Evolutionary conservation across 192 early-diverging fungal genomes (phyloP), one percentile per base, ranked within the genome.

Genomic region (Pilobolus umbonatus): DNA sequence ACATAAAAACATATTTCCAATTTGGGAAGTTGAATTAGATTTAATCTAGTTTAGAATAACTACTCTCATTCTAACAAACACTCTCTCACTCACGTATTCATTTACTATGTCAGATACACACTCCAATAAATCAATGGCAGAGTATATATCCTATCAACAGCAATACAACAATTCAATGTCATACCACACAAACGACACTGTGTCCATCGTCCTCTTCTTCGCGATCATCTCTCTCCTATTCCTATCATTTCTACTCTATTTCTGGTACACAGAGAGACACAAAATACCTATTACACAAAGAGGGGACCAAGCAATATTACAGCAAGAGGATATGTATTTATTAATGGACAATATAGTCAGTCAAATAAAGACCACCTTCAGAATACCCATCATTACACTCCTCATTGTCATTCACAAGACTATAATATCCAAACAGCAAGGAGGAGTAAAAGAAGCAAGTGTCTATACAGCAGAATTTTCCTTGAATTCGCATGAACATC

Each of bases 201-300:
- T 50, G 4, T 73, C 71, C 11, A 73, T 73, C 24, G 63, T 64
- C 17, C 28, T 73, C 5, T 67, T 73, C 46, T 67, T 67, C 43
- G 53, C 65, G 30, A 63, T 68, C 25, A 67, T 73, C 21, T 31
- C 38, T 21, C 15, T 63, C 9, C n/a, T 73, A n/a, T 22, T 73
- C 1, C 31, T 63, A 12, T 67, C 71, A 0, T 73, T 73, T 48
- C 61, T 46, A 4, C 56, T 73, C 24, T 73, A 73, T 50, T 73
- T 73, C 55, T 73, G 71, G 71, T 67, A 64, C 28, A 67, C 61
- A 1, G 65, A 73, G 52, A 64, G 71, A 57, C 65, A 67, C 31
- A 67, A 62, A 36, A 39, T 73, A 26, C 57, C 71, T 28, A 40
- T 45, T 11, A 55, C 59, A 22, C 60, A 67, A 46, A 43, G 71